Evolutionary conservation across 2,329 filamentous ascomycete species (phyloP).

Genomic region (Claviceps purpurea): DNA sequence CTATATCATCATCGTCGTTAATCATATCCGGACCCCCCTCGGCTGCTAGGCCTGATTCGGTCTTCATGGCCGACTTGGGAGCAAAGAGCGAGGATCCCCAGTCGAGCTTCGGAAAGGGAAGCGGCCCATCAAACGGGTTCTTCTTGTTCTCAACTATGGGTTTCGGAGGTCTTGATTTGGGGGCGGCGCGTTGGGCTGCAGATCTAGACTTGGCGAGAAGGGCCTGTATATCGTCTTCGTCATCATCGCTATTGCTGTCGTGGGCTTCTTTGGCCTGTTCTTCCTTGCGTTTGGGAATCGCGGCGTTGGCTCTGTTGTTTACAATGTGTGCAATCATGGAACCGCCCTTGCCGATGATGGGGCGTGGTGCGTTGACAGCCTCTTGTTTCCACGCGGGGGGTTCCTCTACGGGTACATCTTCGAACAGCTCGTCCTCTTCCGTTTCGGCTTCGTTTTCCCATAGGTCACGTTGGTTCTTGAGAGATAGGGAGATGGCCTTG

Average conservation of each 20-base stretch:
- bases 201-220: constrained; percentile 61
- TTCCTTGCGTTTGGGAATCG: constrained; percentile 30
- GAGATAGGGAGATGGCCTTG: constrained; percentile 71
- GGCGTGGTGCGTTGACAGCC: constrained; percentile 34
- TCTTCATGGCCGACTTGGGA: constrained; percentile 21
- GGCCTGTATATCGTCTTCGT: constrained; percentile 67
- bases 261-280: constrained; percentile 7
- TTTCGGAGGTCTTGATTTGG: constrained; percentile 16
- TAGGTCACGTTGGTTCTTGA: constrained; percentile 48
- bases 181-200: constrained; percentile 29
- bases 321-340: constrained; percentile 59
- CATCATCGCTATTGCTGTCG: constrained; percentile 64
- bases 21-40: neutral
- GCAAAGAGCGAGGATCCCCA: constrained; percentile 49
- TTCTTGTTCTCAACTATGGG: constrained; percentile 37
- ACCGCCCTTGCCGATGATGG: constrained; percentile 37
- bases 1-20: constrained; percentile 33
- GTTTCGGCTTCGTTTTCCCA: constrained; percentile 23
- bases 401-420: constrained; percentile 31
- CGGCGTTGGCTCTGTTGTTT: constrained; percentile 57
- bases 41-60: constrained; percentile 7
- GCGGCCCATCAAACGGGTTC: constrained; percentile 59
- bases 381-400: constrained; percentile 43
- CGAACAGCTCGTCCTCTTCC: constrained; percentile 31
- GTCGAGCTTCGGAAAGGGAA: constrained; percentile 83